A percentile compares a stretch with the other conserved stretches of the same genome.
Conservation (phyloP, 2,329 filamentous ascomycete genomes). For the Botrytis pseudocinerea region DNA sequence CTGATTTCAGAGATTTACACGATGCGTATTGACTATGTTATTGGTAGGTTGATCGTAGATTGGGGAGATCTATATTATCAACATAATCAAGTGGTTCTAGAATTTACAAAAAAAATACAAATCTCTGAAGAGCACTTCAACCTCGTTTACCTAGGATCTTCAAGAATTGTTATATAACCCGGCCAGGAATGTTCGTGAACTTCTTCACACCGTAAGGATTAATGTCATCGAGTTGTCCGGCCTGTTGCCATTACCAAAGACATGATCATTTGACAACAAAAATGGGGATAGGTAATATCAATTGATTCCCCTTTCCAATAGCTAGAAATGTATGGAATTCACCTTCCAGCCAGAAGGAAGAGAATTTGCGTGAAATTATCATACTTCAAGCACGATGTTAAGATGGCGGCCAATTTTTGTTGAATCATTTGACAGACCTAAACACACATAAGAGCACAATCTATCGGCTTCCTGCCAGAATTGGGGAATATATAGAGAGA, state of each 20-base stretch:
- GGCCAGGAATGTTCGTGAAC: too few species aligned
- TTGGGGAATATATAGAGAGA: neutral
- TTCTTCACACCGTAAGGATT: neutral
- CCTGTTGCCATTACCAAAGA: neutral
- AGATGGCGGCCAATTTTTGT: neutral
- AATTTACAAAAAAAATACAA: too few species aligned
- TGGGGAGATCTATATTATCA: neutral
- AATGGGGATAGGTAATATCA: fast-evolving
- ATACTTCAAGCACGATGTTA: neutral
- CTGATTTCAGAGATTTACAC: neutral
- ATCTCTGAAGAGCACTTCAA: neutral
- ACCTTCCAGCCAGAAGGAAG: fast-evolving
- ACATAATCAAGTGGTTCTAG: neutral
- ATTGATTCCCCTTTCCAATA: fast-evolving
- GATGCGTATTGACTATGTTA: neutral
- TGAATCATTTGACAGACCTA: neutral
- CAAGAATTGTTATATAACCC: too few species aligned
- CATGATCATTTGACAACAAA: neutral
- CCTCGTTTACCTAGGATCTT: too few species aligned
- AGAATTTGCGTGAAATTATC: fast-evolving
- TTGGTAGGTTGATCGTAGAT: neutral
- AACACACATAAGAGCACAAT: neutral
- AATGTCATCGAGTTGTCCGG: neutral
- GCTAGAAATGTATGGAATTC: neutral
- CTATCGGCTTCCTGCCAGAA: neutral